Evolutionary conservation across 371 early-diverging fungal species (phyloP), one percentile per base, ranked within the genome.

Genomic region (Phascolomyces articulosus): DNA sequence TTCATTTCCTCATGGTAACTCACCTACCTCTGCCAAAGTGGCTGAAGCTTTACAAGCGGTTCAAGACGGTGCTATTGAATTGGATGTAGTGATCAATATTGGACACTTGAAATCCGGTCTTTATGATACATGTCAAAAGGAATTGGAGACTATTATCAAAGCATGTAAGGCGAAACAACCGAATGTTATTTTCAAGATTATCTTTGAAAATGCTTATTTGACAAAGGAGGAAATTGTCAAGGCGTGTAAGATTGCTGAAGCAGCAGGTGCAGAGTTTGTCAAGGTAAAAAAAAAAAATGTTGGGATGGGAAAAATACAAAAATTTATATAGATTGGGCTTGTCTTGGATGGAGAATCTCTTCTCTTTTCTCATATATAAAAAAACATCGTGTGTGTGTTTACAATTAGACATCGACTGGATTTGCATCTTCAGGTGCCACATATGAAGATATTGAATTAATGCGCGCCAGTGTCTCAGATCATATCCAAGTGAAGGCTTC

Each of bases 41-140:
- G 81, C 85, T 51, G 87, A 88, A 56, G 72, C 83, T 4, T 63
- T 88, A 15, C 80, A 85, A 47, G 83, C 88, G 0, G 60, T 85
- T 9, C 79, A 80, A 20, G 88, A 86, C 62, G 86, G 86, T 55
- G 86, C 89, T 15, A 73, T 75, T 21, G 89, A 89, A 57, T 77
- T 89, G n/a, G 89, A 89, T 65, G 82, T 89, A 49, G 89, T 89
- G 10, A 28, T 88, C 58, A 89, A 89, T 67, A 84, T 88, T 64
- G 88, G 86, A 8, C 77, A 77, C 41, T 70, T 88, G 26, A 83
- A 80, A 48, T 85, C 88, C 2, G 85, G 86, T 23, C 64, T 65
- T 3, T 65, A 76, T 21, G 69, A 75, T 9, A 64, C 82, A 59
- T 83, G 86, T 15, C 77, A 77, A 24, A 60, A 79, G n/a, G 89